These are phyloP conservation scores for Phytopythium boreale DNA, from an alignment of 352 stramenopile species.

Conservation along the genomic window DNA sequence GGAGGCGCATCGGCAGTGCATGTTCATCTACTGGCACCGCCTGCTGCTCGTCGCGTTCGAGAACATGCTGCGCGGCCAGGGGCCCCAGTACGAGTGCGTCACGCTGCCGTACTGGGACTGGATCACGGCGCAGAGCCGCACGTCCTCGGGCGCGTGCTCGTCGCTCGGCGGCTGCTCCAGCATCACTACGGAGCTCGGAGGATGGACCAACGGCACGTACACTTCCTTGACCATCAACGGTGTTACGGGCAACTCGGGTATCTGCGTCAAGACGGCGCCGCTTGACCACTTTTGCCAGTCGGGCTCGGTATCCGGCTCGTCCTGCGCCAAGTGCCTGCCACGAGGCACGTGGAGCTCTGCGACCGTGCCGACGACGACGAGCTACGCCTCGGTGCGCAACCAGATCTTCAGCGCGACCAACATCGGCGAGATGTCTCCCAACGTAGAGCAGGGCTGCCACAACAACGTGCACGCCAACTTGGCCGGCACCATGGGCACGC, in stretches of 20 bases:
- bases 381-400: slow-evolving; percentile 41
- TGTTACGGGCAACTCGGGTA: slow-evolving; percentile 21
- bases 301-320: slow-evolving; percentile 7
- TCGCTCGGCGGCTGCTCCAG: slow-evolving; percentile 45
- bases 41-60: slow-evolving; percentile 65
- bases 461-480: slow-evolving; percentile 61
- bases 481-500: slow-evolving; percentile 39
- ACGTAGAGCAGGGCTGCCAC: slow-evolving; percentile 48
- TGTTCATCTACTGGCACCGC: slow-evolving; percentile 85
- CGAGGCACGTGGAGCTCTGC: slow-evolving; percentile 35
- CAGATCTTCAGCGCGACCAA: slow-evolving; percentile 46
- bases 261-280: slow-evolving; percentile 31
- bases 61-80: slow-evolving; percentile 77
- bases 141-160: slow-evolving; percentile 31
- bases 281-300: slow-evolving; percentile 62
- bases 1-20: slow-evolving; percentile 56
- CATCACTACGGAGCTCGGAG: slow-evolving; percentile 39
- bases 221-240: slow-evolving; percentile 44
- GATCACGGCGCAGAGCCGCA: slow-evolving; percentile 42
- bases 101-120: slow-evolving; percentile 84
- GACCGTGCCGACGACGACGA: slow-evolving; percentile 25
- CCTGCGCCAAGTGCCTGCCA: slow-evolving; percentile 46
- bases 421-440: slow-evolving; percentile 50
- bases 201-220: slow-evolving; percentile 14
- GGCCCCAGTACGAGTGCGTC: slow-evolving; percentile 49